These are phyloP conservation scores for Monosporascus sp. DNA, from an alignment of 2,329 filamentous ascomycete species.

Conservation along the genomic window DNA sequence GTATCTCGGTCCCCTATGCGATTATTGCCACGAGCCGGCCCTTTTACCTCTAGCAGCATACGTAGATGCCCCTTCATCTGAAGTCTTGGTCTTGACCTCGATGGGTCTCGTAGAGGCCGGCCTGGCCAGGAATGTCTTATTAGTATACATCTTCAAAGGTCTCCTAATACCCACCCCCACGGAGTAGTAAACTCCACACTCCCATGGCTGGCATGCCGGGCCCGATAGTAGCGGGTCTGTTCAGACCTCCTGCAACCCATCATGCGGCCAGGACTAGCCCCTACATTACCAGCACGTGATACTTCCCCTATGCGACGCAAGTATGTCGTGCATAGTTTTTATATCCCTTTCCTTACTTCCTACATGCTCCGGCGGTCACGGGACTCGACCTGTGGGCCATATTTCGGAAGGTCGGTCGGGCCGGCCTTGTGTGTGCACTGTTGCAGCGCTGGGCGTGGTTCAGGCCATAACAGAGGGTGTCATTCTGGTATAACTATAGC, in stretches of 20 bases:
- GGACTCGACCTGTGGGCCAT: background rate
- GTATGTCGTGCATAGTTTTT: constrained; percentile 19
- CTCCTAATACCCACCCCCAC: no score
- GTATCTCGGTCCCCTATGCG: no score
- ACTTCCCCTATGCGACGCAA: constrained; percentile 10
- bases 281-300: constrained; percentile 13
- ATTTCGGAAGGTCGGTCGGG: background rate
- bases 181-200: no score
- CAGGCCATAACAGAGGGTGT: no score
- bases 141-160: no score
- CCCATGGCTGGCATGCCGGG: background rate
- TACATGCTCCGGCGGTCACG: background rate
- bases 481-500: no score
- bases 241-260: constrained; percentile 2
- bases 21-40: no score
- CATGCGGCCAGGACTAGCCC: constrained; percentile 5
- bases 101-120: no score
- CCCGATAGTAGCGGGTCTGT: background rate
- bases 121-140: no score
- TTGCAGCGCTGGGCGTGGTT: background rate
- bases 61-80: no score
- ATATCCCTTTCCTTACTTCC: background rate
- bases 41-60: no score
- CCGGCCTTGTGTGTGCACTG: background rate
- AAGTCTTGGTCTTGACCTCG: no score